Evolutionary conservation across 2,329 filamentous ascomycete genomes (phyloP).

Genomic region (Curvularia hawaiiensis): DNA sequence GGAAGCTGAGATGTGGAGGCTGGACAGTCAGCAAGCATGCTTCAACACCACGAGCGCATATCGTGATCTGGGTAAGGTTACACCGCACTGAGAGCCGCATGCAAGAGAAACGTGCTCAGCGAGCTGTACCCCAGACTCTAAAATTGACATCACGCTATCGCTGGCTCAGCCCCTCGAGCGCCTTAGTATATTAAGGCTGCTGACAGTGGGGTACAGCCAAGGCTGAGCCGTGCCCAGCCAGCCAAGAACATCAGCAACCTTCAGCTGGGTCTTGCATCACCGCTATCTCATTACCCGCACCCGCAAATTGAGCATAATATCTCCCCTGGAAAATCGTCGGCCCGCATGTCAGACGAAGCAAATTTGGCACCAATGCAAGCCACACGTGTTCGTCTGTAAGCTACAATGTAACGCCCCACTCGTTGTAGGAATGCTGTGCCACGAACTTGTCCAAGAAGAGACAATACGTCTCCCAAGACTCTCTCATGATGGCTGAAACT

Average conservation of each 20-base stretch:
- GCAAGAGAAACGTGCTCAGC: background rate
- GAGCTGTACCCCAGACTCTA: background rate
- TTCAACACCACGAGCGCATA: background rate
- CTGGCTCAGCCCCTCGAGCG: background rate
- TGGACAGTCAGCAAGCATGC: background rate
- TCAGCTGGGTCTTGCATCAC: background rate
- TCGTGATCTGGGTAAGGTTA: background rate
- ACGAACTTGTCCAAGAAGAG: conserved; percentile 4
- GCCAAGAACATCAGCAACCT: conserved; percentile 3
- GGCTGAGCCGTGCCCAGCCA: background rate
- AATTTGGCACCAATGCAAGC: background rate
- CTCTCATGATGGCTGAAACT: background rate
- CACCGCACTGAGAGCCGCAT: background rate
- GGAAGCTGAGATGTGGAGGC: background rate
- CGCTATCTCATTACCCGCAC: background rate
- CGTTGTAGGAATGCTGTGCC: conserved; percentile 1
- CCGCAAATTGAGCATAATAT: background rate
- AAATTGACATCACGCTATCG: background rate
- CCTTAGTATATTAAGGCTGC: background rate
- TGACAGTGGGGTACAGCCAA: background rate
- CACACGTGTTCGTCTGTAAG: background rate
- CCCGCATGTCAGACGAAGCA: background rate
- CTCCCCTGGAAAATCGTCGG: too few relatives aligned
- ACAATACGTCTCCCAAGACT: background rate
- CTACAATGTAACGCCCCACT: conserved; percentile 2